Conservation (phyloP, 495 filamentous ascomycete species). For the Parmelia sp. region DNA sequence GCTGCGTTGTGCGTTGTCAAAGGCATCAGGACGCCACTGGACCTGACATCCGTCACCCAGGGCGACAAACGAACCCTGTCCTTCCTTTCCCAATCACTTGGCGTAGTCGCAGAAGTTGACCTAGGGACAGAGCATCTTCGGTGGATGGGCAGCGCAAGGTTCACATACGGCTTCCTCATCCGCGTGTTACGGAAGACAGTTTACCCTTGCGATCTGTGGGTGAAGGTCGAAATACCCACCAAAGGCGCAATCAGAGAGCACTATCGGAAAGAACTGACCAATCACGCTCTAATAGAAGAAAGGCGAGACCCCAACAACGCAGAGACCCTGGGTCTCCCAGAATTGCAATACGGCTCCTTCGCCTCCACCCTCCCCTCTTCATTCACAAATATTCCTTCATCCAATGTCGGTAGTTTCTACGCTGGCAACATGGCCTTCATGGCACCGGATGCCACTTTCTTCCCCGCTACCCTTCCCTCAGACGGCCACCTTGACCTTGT, state of each 20-base stretch:
- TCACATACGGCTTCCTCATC: conserved; percentile 74
- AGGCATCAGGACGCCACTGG: conserved; percentile 70
- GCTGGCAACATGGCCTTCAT: conserved; percentile 89
- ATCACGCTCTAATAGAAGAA: conserved; percentile 27
- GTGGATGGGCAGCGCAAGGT: conserved; percentile 84
- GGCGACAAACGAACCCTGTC: conserved; percentile 63
- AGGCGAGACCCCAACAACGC: conserved; percentile 17
- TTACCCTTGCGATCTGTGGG: conserved; percentile 83
- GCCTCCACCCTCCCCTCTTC: conserved; percentile 65
- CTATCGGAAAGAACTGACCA: conserved; percentile 51
- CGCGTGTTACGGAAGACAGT: conserved; percentile 63
- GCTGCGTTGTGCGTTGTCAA: conserved; percentile 81
- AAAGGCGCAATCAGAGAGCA: conserved; percentile 70
- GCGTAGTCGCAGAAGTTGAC: conserved; percentile 85
- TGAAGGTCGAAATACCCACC: conserved; percentile 71
- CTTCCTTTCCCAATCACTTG: conserved; percentile 86
- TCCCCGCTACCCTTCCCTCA: conserved; percentile 72
- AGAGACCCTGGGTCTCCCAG: conserved; percentile 46
- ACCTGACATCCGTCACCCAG: conserved; percentile 84
- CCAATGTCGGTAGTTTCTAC: conserved; percentile 87
- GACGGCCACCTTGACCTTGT: conserved; percentile 85
- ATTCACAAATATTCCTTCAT: conserved; percentile 65
- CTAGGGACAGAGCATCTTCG: conserved; percentile 82
- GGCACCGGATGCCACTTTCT: conserved; percentile 81
- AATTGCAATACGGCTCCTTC: conserved; percentile 71